phyloP scores from a whole-genome alignment of 495 filamentous ascomycete genomes.

The Neurospora terricola region DNA sequence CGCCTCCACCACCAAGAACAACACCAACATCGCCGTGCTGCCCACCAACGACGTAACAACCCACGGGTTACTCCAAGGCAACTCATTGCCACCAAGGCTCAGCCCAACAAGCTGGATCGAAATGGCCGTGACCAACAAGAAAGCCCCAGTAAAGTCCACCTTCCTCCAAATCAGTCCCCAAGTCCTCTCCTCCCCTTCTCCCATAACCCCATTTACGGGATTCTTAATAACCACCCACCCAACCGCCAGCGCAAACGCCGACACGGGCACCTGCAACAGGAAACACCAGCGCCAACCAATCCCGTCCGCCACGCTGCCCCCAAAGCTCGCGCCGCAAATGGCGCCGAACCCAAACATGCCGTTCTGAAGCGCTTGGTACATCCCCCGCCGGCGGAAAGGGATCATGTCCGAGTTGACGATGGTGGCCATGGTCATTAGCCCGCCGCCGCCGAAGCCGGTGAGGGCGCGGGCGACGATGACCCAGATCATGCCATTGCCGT shows the following conservation, averaged over 20 bases:
- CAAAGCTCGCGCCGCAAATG: conserved; percentile 38
- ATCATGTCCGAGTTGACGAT: conserved; percentile 60
- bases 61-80: conserved; percentile 47
- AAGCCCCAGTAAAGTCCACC: conserved; percentile 47
- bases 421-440: conserved; percentile 54
- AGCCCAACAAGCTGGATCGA: conserved; percentile 49
- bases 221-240: conserved; percentile 45
- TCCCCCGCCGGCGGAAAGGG: conserved; percentile 50
- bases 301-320: conserved; percentile 37
- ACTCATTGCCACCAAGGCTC: conserved; percentile 52
- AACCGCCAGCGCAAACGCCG: conserved; percentile 40
- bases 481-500: conserved; percentile 19
- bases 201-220: conserved; percentile 7
- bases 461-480: conserved; percentile 38
- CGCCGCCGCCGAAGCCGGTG: conserved; percentile 50
- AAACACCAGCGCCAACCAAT: conserved; percentile 45
- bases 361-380: conserved; percentile 58
- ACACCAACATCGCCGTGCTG: conserved; percentile 38
- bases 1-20: conserved; percentile 46
- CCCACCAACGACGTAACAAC: conserved; percentile 42
- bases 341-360: conserved; percentile 49
- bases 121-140: conserved; percentile 46
- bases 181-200: conserved; percentile 10
- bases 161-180: conserved; percentile 35
- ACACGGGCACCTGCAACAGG: conserved; percentile 41